Evolutionary conservation across 768 basidiomycete species (phyloP).

Genomic region (Leccinum ochraceum): DNA sequence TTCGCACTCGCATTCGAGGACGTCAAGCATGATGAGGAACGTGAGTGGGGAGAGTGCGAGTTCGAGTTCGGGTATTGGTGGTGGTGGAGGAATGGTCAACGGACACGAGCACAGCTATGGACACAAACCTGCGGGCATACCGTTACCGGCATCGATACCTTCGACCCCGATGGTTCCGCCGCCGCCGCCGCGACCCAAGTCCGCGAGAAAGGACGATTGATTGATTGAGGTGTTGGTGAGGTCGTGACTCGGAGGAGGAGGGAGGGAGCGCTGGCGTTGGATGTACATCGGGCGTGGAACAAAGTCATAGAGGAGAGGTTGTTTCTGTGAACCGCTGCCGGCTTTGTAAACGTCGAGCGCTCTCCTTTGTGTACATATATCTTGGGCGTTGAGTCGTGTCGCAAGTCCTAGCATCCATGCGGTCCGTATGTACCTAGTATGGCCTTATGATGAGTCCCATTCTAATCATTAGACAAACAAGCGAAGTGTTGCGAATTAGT

Average conservation of each 20-base stretch:
- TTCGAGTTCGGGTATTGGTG: not conserved
- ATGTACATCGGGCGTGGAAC: not conserved
- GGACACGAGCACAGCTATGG: not conserved
- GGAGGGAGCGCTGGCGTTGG: not conserved
- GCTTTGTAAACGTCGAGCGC: not conserved
- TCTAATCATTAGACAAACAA: no score
- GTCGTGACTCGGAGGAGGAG: not conserved
- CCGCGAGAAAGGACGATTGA: conserved; percentile 31
- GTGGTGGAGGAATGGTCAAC: not conserved
- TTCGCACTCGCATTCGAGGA: conserved; percentile 8
- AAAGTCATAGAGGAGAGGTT: not conserved
- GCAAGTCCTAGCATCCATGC: no score
- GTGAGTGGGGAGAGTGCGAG: conserved; percentile 16
- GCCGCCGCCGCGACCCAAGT: conserved; percentile 19
- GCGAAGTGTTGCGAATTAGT: no score
- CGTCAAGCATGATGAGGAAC: conserved; percentile 7
- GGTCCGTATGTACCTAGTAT: no score
- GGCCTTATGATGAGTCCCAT: no score
- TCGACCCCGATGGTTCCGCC: conserved; percentile 19
- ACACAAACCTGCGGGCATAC: conserved; percentile 5
- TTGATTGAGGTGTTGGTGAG: not conserved
- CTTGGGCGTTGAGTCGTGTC: no score
- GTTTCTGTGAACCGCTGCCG: not conserved
- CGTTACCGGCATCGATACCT: conserved; percentile 24
- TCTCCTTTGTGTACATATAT: not conserved